These are phyloP conservation scores for Aureobasidium melanogenum DNA, from an alignment of 2,329 filamentous ascomycete species.

Conservation along the genomic window DNA sequence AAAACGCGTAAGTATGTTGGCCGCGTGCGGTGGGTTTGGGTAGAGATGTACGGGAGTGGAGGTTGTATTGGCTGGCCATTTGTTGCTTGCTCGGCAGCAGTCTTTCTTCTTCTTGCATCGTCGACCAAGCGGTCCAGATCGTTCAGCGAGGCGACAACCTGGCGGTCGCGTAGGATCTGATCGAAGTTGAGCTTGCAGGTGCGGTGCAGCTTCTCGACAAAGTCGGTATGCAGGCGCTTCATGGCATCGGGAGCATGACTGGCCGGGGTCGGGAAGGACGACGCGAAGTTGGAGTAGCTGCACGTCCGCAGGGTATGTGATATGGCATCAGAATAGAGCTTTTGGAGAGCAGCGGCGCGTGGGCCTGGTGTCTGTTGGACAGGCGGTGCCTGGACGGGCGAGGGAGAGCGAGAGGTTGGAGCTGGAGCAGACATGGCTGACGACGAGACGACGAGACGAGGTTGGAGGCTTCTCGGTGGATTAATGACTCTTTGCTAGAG, in stretches of 20 bases:
- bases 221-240: slow-evolving; percentile 46
- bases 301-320: slow-evolving; percentile 52
- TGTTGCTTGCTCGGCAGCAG: slow-evolving; percentile 29
- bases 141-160: slow-evolving; percentile 50
- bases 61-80: slow-evolving; percentile 21
- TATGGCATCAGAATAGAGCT: slow-evolving; percentile 52
- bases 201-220: slow-evolving; percentile 50
- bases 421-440: background rate
- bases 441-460: background rate
- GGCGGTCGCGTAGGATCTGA: slow-evolving; percentile 47
- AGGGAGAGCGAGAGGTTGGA: slow-evolving; percentile 32
- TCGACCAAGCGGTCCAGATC: slow-evolving; percentile 51
- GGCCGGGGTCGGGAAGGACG: slow-evolving; percentile 56
- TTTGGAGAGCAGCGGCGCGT: slow-evolving; percentile 51
- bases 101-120: slow-evolving; percentile 47
- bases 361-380: slow-evolving; percentile 47
- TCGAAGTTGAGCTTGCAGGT: slow-evolving; percentile 52
- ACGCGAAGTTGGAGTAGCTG: slow-evolving; percentile 51
- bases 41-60: background rate
- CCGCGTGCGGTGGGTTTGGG: background rate
- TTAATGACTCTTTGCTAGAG: background rate
- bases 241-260: slow-evolving; percentile 47
- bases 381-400: slow-evolving; percentile 45
- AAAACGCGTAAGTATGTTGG: background rate
- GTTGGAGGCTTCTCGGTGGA: background rate